Base-by-base conservation (phyloP, 2,329 filamentous ascomycete genomes). In the Triangularia setosa region DNA sequence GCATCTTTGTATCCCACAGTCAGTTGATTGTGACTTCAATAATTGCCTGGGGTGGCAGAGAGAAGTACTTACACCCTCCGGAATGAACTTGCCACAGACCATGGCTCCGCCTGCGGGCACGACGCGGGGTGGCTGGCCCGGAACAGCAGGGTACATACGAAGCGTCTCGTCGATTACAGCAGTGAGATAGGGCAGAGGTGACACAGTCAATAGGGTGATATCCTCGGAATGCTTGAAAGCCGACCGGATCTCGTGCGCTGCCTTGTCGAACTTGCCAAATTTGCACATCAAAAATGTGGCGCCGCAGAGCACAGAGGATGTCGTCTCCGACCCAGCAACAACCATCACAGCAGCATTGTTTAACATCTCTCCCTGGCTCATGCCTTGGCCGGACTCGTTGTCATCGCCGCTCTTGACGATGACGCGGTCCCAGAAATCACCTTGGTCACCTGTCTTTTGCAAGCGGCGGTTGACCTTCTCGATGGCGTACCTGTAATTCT, bases 161-260 rank as follows among this genome's bases (percentile, higher is more conserved):
- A 62, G 60, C 3, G 53, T 8, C 33, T 62, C 60, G 23, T 52
- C 57, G 4, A 62, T 33, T 14, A 30, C 30, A 14, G 60, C 60
- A 28, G 27, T 16, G 18, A 57, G 27, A 18, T 62, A 62, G 2
- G 53, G 27, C 21, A 62, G 16, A 6, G 24, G 27, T 16, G 25
- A 27, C 27, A 58, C 60, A 4, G 52, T 23, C 11, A 21, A 30
- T n/a, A 57, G 12, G 53, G 27, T 62, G 33, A 62, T 58, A 6
- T 62, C 53, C 28, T 57, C 60, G n/a, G 53, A 21, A n/a, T 8
- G 27, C 8, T 40, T 48, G 16, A 58, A 62, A 3, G 54, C 12
- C 8, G 33, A 58, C 3, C 61, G 63, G 21, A 53, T 27, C 69
- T 83, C 80, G 0, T 72, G 27, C 1, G 66, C 68, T 52, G 82